Conservation (phyloP, 768 basidiomycete species). For the Xanthoconium stramineum region DNA sequence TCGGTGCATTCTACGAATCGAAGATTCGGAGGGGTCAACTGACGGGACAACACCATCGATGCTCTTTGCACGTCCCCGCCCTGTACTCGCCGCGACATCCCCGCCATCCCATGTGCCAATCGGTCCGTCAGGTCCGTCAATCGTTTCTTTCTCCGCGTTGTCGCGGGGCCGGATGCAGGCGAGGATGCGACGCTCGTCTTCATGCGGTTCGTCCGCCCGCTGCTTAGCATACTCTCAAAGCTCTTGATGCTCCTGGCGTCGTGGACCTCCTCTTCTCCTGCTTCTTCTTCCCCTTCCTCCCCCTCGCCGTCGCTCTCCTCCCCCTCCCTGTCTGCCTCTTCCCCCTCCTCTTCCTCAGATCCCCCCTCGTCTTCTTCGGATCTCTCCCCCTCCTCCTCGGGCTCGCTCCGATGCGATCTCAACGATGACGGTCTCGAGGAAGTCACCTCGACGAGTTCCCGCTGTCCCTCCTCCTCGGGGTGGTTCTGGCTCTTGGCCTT, state of each 20-base stretch:
- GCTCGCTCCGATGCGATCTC: conserved; percentile 23
- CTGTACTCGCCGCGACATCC: conserved; percentile 42
- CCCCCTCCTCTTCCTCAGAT: conserved; percentile 19
- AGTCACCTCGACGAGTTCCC: conserved; percentile 53
- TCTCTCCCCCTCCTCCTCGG: conserved; percentile 13
- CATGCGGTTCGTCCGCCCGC: conserved; percentile 20
- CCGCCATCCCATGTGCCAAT: conserved; percentile 69
- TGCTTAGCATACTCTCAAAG: conserved; percentile 81
- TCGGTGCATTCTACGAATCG: conserved; percentile 70
- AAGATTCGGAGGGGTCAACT: conserved; percentile 58
- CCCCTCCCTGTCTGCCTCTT: conserved; percentile 26
- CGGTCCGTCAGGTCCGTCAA: conserved; percentile 59
- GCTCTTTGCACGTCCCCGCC: conserved; percentile 32
- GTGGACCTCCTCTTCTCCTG: conserved; percentile 31
- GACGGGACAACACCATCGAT: conserved; percentile 32
- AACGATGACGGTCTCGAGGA: conserved; percentile 46
- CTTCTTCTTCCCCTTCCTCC: conserved; percentile 27
- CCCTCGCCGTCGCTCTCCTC: conserved; percentile 17
- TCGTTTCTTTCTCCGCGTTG: conserved; percentile 52
- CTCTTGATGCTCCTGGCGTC: conserved; percentile 80
- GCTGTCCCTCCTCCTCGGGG: conserved; percentile 39
- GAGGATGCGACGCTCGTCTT: not conserved
- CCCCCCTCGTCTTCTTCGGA: conserved; percentile 3
- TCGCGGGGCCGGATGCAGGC: not conserved
- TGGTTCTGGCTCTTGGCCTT: conserved; percentile 4